A percentile compares a stretch with the other conserved stretches of the same genome.
phyloP scores from a whole-genome alignment of 164 flowering plant species.

The Cinnamomum chago region DNA sequence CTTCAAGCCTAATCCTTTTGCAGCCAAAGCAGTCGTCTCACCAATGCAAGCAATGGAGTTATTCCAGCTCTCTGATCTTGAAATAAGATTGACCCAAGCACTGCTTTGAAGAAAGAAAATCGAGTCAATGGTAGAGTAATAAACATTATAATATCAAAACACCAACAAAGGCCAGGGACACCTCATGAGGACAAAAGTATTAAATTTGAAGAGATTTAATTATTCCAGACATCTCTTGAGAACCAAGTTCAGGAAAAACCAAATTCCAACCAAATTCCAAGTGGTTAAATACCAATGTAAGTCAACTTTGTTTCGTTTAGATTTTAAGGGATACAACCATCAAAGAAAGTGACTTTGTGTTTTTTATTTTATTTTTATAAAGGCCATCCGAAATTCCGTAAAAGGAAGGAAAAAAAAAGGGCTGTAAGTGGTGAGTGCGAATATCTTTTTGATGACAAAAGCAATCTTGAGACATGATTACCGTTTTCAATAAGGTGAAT shows the following conservation, averaged over 20 bases:
- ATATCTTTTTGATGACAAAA: neutral
- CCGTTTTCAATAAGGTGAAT: neutral
- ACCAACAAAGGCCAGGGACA: neutral
- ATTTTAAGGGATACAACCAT: neutral
- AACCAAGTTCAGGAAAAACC: neutral
- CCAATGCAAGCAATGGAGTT: constrained; percentile 92
- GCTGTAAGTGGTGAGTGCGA: neutral
- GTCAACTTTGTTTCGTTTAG: neutral
- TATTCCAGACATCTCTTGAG: neutral
- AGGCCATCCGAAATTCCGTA: too few species aligned
- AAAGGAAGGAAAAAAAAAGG: too few species aligned
- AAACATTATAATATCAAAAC: neutral
- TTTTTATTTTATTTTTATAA: too few species aligned
- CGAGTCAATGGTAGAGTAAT: neutral
- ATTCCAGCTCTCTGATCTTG: constrained; percentile 48
- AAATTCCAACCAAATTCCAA: neutral
- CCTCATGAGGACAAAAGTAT: neutral
- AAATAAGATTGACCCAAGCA: constrained; percentile 71
- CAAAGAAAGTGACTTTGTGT: neutral
- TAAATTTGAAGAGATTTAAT: too few species aligned
- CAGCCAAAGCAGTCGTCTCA: constrained; percentile 88
- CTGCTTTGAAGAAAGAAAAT: constrained; percentile 25
- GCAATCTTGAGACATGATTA: neutral
- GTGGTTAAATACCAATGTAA: neutral
- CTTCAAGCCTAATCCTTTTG: constrained; percentile 59